These are phyloP conservation scores for Penicillium sp. DNA, from an alignment of 2,329 filamentous ascomycete species.

Conservation along the genomic window DNA sequence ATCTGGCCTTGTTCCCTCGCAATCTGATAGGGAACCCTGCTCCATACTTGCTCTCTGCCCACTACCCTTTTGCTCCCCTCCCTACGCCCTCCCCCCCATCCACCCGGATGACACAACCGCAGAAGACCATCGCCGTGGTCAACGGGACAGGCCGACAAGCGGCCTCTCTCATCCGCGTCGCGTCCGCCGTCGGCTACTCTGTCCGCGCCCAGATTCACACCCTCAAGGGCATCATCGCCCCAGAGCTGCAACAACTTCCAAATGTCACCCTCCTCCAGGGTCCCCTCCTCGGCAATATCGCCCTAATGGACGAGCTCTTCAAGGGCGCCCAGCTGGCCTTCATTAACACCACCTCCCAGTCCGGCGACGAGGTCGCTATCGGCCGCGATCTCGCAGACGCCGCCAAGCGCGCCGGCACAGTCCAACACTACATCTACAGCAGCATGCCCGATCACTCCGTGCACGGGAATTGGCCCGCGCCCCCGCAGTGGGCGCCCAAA, in stretches of 20 bases:
- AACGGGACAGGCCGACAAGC: slow-evolving; percentile 96
- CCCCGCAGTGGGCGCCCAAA: slow-evolving; percentile 91
- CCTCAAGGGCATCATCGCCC: slow-evolving; percentile 81
- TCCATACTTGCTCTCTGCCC: slow-evolving; percentile 1
- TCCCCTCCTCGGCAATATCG: slow-evolving; percentile 68
- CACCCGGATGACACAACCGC: slow-evolving; percentile 46
- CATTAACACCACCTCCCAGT: slow-evolving; percentile 95
- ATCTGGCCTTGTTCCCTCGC: slow-evolving; percentile 14
- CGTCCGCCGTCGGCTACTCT: slow-evolving; percentile 88
- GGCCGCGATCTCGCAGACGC: slow-evolving; percentile 87
- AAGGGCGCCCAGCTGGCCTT: slow-evolving; percentile 84
- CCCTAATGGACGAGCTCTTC: slow-evolving; percentile 77
- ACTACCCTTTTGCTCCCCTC: neutral
- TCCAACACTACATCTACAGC: slow-evolving; percentile 93
- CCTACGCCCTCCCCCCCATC: slow-evolving; percentile 7
- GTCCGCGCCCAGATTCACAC: slow-evolving; percentile 91
- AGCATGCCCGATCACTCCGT: slow-evolving; percentile 94
- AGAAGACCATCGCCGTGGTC: slow-evolving; percentile 89
- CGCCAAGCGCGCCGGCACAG: slow-evolving; percentile 73
- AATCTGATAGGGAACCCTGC: slow-evolving; percentile 1
- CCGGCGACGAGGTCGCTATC: slow-evolving; percentile 85
- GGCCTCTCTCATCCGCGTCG: slow-evolving; percentile 90
- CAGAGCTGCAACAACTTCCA: slow-evolving; percentile 78
- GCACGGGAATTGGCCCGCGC: slow-evolving; percentile 77
- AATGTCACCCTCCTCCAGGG: slow-evolving; percentile 76